phyloP scores from a whole-genome alignment of 352 stramenopile genomes.

The Pythium rhizo-oryzae region DNA sequence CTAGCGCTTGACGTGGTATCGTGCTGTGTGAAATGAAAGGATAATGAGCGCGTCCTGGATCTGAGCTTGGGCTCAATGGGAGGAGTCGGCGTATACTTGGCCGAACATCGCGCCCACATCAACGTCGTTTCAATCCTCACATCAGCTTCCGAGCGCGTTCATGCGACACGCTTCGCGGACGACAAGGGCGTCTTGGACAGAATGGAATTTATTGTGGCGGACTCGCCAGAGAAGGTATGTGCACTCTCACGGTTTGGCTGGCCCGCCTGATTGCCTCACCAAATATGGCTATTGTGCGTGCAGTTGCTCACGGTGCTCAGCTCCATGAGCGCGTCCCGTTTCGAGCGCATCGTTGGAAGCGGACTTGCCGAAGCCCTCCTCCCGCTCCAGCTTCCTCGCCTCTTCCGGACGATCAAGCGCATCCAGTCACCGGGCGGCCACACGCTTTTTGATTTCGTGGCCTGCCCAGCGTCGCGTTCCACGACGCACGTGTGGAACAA shows the following conservation, averaged over 20 bases:
- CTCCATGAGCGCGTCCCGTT: conserved; percentile 57
- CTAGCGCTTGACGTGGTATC: too few species aligned
- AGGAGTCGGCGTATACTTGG: conserved; percentile 75
- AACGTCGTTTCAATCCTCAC: conserved; percentile 60
- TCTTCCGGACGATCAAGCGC: conserved; percentile 67
- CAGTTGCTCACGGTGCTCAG: conserved; percentile 60
- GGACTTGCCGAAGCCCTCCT: conserved; percentile 57
- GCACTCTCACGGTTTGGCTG: not conserved
- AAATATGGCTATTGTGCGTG: not conserved
- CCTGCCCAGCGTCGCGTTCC: conserved; percentile 62
- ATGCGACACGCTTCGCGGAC: conserved; percentile 59
- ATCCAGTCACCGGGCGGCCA: conserved; percentile 55
- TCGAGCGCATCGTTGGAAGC: conserved; percentile 67
- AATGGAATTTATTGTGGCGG: conserved; percentile 74
- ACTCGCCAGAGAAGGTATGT: conserved; percentile 61
- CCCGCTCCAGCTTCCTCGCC: conserved; percentile 43
- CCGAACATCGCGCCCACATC: conserved; percentile 50
- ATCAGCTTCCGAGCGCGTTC: conserved; percentile 57
- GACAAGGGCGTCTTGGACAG: conserved; percentile 61
- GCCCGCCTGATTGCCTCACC: not conserved
- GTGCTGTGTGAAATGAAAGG: conserved; percentile 30
- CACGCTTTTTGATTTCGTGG: conserved; percentile 72
- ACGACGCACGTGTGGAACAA: conserved; percentile 81
- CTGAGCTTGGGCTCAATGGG: conserved; percentile 84
- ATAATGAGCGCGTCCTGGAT: conserved; percentile 69